Base-by-base conservation (phyloP, 441 rosid species). In the Gossypium gossypioides region DNA sequence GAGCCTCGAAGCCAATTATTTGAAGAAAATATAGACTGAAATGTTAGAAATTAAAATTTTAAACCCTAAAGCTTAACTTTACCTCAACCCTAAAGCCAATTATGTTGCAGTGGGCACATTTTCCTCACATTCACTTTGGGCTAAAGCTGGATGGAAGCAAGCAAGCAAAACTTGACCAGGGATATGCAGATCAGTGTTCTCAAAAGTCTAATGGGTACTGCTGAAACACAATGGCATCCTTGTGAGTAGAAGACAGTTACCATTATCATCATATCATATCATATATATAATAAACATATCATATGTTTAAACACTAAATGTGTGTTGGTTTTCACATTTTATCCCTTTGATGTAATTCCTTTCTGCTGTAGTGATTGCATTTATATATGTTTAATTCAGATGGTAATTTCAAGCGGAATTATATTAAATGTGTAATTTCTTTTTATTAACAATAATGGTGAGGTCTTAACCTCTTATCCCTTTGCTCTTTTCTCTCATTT, bases 51-150 rank as follows among this genome's bases (percentile, higher is more conserved):
- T 27, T 3, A 27, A 27, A 27, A 27, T 27, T 3, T 4, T 27
- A 27, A 27, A 27, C 32, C 32, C 32, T 27, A 27, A 27, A 27
- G 5, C 5, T 27, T 27, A 27, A 27, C 32, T 27, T 27, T 27
- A 27, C 4, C 32, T 27, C 4, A 3, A 27, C 32, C 32, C 32
- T 27, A 27, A 27, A 27, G 32, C 32, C 32, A 27, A 27, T 27
- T 27, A 27, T 27, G 25, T 46, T 84, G 86, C 83, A 95, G 99
- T 95, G 99, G 99, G 99, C 99, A 81, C 97, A 95, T 87, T 92
- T 88, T 74, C 99, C 99, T 73, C 97, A 87, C 79, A 92, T 95
- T 76, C 97, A 95, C 85, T 95, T 87, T 81, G 97, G 97, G 27
- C 72, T 89, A 77, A 92, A 89, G 84, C 79, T 88, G 87, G 96